Conservation (phyloP, 2,329 filamentous ascomycete genomes). For the Botrytis galanthina region DNA sequence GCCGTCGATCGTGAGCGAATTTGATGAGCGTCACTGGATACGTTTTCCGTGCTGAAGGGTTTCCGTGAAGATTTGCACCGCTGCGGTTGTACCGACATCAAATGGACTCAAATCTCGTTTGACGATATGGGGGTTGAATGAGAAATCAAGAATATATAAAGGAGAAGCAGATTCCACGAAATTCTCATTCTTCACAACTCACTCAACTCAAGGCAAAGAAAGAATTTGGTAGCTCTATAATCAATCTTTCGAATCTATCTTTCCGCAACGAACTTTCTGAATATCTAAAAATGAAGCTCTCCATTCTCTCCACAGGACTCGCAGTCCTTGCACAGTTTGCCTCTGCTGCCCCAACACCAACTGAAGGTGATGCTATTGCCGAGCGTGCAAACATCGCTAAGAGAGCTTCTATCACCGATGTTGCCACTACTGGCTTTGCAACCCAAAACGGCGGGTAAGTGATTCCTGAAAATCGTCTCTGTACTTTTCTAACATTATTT, state of each 20-base stretch:
- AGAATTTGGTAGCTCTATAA: background rate
- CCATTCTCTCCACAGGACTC: conserved; percentile 45
- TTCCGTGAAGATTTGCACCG: background rate
- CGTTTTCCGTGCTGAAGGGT: background rate
- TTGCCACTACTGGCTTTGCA: conserved; percentile 44
- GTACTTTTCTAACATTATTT: conserved; percentile 22
- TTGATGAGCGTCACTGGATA: background rate
- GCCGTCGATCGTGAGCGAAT: background rate
- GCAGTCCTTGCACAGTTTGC: conserved; percentile 46
- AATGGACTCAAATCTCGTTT: background rate
- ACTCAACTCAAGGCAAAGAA: background rate
- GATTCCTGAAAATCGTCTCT: background rate
- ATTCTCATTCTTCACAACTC: background rate
- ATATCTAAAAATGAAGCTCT: conserved; percentile 47
- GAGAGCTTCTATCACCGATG: conserved; percentile 43
- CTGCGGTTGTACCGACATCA: background rate
- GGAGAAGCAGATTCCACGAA: background rate
- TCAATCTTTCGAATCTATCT: background rate
- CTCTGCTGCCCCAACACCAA: conserved; percentile 47
- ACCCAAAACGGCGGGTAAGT: conserved; percentile 42
- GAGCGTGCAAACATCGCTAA: conserved; percentile 38
- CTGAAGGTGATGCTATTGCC: conserved; percentile 38
- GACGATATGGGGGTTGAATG: background rate
- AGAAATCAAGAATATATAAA: background rate
- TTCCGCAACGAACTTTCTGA: background rate